phyloP scores from a whole-genome alignment of 805 yeast genomes.

The Yarrowia bubula region DNA sequence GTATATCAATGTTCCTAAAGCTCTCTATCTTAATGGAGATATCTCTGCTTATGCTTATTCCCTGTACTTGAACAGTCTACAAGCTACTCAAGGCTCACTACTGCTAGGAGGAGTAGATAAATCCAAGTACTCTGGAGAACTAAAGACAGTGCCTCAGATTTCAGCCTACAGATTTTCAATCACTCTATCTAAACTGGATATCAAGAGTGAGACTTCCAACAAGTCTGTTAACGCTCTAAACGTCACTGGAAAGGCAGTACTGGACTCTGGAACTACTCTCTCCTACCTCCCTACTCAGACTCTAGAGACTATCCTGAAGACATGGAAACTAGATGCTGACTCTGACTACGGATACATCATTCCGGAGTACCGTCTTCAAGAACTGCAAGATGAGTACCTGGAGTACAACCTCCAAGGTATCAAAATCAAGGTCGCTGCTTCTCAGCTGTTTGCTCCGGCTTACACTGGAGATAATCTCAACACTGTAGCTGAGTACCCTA shows the following conservation, averaged over 20 bases:
- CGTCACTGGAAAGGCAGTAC: conserved; percentile 28
- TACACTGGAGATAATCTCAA: conserved; percentile 32
- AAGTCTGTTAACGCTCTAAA: conserved; percentile 36
- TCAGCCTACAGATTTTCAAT: neutral
- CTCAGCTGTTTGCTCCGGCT: conserved; percentile 48
- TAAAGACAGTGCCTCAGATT: conserved; percentile 41
- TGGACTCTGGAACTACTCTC: conserved; percentile 57
- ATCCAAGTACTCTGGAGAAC: conserved; percentile 28
- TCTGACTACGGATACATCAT: neutral
- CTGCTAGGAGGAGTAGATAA: conserved; percentile 35
- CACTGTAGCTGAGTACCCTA: conserved; percentile 31
- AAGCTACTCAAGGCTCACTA: conserved; percentile 32
- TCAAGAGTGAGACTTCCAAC: conserved; percentile 32
- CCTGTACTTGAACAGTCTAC: conserved; percentile 41
- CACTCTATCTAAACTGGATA: conserved; percentile 23
- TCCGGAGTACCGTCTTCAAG: conserved; percentile 45
- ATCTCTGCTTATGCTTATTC: conserved; percentile 46
- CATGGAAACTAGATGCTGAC: conserved; percentile 62
- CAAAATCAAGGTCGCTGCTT: conserved; percentile 83
- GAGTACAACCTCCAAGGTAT: conserved; percentile 88
- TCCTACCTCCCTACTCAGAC: conserved; percentile 46
- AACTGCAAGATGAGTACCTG: conserved; percentile 84
- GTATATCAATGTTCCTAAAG: conserved; percentile 38
- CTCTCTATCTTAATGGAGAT: conserved; percentile 41
- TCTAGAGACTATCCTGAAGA: conserved; percentile 33